Percentiles rank a stretch among this genome's conserved stretches.
Conservation (phyloP, 2,329 filamentous ascomycete species). For the Periglandula ipomoeae region DNA sequence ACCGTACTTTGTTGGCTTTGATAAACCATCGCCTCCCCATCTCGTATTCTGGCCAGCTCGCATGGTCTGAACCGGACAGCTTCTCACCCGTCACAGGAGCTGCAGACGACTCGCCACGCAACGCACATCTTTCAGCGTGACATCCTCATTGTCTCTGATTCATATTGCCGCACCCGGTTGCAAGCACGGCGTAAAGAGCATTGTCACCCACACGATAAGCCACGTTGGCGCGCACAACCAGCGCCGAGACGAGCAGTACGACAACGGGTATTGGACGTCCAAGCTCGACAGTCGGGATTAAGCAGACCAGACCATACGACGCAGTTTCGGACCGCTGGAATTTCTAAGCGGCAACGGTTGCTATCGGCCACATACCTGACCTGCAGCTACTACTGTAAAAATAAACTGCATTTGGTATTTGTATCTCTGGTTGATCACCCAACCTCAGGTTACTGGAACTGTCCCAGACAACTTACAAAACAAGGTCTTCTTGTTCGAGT, state of each 20-base stretch:
- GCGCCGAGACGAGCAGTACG: not conserved
- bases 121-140: not conserved
- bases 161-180: not conserved
- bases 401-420: not conserved
- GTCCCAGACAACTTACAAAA: not conserved
- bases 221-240: slow-evolving; percentile 1
- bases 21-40: slow-evolving; percentile 1
- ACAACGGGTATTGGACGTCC: not conserved
- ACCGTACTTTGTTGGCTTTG: not conserved
- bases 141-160: not conserved
- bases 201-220: slow-evolving; percentile 2
- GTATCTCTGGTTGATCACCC: not conserved
- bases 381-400: not conserved
- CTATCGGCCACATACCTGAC: not conserved
- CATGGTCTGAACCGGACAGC: not conserved
- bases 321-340: not conserved
- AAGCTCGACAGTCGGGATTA: not conserved
- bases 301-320: not conserved
- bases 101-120: slow-evolving; percentile 2
- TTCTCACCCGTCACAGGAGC: slow-evolving; percentile 1
- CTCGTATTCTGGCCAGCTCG: slow-evolving; percentile 6
- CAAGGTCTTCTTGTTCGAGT: too few species aligned
- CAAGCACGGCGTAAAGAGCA: slow-evolving; percentile 1
- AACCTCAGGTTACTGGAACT: not conserved
- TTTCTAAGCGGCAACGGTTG: not conserved